Conservation (phyloP, 257 asterid genomes). For the Striga asiatica region DNA sequence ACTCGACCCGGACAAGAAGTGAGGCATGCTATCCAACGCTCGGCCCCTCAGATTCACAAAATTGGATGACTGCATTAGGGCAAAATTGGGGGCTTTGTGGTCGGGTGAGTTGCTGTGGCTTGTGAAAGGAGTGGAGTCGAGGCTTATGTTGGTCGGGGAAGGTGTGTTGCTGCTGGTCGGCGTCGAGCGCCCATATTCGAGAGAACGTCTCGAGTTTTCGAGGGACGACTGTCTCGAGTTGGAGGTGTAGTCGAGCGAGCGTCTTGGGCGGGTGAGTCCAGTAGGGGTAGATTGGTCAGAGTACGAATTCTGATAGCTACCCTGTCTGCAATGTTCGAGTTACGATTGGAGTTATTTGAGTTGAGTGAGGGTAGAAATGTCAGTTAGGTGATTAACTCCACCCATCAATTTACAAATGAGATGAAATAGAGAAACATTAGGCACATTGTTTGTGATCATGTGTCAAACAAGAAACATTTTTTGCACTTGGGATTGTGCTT, state of each 20-base stretch:
- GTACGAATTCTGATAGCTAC: conserved; percentile 23
- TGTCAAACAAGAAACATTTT: too few species aligned
- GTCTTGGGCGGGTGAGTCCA: not conserved
- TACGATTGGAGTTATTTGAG: too few species aligned
- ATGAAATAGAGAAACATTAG: too few species aligned
- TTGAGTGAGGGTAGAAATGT: too few species aligned
- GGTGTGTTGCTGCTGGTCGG: conserved; percentile 16
- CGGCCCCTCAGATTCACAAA: conserved; percentile 17
- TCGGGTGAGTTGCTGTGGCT: conserved; percentile 18
- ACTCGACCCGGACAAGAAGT: conserved; percentile 14
- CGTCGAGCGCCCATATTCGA: not conserved
- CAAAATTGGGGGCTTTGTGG: conserved; percentile 13
- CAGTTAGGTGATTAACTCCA: too few species aligned
- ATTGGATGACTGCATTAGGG: conserved; percentile 14
- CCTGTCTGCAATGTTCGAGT: conserved; percentile 25
- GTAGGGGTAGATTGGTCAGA: conserved; percentile 18
- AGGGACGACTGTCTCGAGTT: not conserved
- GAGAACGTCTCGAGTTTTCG: too few species aligned
- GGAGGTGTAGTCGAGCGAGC: not conserved
- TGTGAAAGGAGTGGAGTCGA: conserved; percentile 2
- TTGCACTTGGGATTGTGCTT: too few species aligned
- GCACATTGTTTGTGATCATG: too few species aligned
- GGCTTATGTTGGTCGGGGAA: conserved; percentile 22
- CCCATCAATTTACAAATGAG: too few species aligned
- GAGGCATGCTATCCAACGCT: conserved; percentile 1